Evolutionary conservation across 2,329 filamentous ascomycete genomes (phyloP).

Genomic region (Cytospora mali): DNA sequence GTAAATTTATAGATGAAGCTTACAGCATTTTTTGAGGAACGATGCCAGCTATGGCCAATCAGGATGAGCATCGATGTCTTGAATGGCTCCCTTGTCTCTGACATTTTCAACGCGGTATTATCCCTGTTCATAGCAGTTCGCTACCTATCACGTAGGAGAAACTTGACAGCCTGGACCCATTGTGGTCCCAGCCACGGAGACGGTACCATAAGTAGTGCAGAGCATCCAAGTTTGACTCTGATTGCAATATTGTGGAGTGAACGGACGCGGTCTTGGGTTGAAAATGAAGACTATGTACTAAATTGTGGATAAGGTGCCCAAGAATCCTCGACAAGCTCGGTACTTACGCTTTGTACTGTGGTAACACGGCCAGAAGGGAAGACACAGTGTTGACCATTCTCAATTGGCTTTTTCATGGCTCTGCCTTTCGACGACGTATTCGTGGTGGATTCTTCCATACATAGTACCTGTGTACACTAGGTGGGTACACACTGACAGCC

Average conservation of each 20-base stretch:
- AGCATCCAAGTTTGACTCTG: slow-evolving; percentile 6
- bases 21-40: background rate
- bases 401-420: background rate
- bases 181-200: slow-evolving; percentile 3
- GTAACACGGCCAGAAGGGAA: background rate
- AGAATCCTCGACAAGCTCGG: background rate
- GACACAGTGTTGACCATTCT: background rate
- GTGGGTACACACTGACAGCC: background rate
- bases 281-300: background rate
- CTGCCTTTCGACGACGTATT: background rate
- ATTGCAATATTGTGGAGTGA: slow-evolving; percentile 1
- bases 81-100: slow-evolving; percentile 1
- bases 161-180: background rate
- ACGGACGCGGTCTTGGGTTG: slow-evolving; percentile 2
- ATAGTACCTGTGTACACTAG: too few species aligned
- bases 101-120: slow-evolving; percentile 1
- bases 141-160: background rate
- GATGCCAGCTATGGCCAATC: background rate
- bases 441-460: background rate
- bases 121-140: slow-evolving; percentile 8
- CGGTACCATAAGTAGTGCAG: background rate
- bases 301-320: background rate
- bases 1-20: slow-evolving; percentile 1
- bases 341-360: background rate
- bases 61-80: background rate